Conservation (phyloP, 1,139 yeast genomes). For the Pichia sp. region DNA sequence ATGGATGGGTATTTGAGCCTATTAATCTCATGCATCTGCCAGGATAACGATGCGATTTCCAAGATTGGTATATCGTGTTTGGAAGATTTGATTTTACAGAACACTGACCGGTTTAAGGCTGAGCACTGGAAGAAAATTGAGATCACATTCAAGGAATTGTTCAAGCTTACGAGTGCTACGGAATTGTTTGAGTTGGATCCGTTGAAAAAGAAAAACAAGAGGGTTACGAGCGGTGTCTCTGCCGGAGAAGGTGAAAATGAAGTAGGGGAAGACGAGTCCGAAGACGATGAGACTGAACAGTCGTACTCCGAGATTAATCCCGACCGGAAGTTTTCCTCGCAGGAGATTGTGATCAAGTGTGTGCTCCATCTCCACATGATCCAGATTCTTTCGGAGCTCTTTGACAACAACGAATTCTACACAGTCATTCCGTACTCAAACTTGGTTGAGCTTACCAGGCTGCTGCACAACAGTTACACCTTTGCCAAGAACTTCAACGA, state of each 20-base stretch:
- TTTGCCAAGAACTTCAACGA: conserved; percentile 87
- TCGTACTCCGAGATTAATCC: conserved; percentile 14
- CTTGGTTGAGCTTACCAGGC: conserved; percentile 53
- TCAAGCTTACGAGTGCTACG: conserved; percentile 77
- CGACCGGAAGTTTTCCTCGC: conserved; percentile 11
- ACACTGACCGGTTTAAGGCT: conserved; percentile 56
- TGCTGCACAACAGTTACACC: conserved; percentile 64
- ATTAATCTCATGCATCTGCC: conserved; percentile 84
- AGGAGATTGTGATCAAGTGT: conserved; percentile 79
- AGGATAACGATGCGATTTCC: conserved; percentile 94
- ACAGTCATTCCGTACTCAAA: conserved; percentile 61
- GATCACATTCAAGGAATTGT: conserved; percentile 59
- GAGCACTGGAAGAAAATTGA: conserved; percentile 76
- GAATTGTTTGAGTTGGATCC: conserved; percentile 79
- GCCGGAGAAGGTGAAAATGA: conserved; percentile 8
- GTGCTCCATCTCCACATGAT: conserved; percentile 86
- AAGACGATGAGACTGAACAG: conserved; percentile 26
- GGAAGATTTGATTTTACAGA: conserved; percentile 69
- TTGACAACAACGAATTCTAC: conserved; percentile 66
- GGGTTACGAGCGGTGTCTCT: not conserved
- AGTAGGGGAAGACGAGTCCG: conserved; percentile 34
- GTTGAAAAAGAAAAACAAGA: conserved; percentile 29
- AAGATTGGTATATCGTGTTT: conserved; percentile 89
- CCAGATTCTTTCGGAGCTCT: conserved; percentile 77
- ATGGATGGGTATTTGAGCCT: conserved; percentile 74